Base-by-base conservation (phyloP, 345 rosid species). In the Laguncularia racemosa region DNA sequence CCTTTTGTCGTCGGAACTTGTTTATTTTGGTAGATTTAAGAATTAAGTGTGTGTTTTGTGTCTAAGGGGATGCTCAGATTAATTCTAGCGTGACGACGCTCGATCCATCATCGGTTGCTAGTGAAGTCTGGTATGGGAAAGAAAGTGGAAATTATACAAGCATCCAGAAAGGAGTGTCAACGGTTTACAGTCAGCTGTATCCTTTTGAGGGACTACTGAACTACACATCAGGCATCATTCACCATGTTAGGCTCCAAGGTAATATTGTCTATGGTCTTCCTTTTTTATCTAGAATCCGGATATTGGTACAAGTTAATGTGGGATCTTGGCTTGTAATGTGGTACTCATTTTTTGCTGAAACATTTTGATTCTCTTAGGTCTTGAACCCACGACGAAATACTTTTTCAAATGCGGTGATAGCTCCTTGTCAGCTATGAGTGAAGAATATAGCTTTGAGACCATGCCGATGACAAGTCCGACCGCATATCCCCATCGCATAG, bases 151-250 rank as follows among this genome's bases (percentile, higher is more conserved):
- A 78, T 0, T 84, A 78, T 60, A 20, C 58, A 0, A 58, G 45
- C n/a, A 74, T 66, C 52, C 56, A 11, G 47, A 72, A 43, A 16
- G 88, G 96, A 47, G 63, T 73, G 56, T 81, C 95, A 5, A 62
- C 75, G 20, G 84, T 84, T 65, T 91, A 91, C 20, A 84, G 78
- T 65, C 96, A 91, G 28, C 72, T 88, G 52, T 91, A 85, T 65
- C 88, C 96, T 0, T 91, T 85, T 55, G 69, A 84, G 65, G 98
- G 92, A 16, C 90, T 88, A 26, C 50, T 68, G 56, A 91, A 91
- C 65, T 88, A 88, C 69, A 88, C 95, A 2, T 88, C 96, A 40
- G 85, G 84, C 58, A 82, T 86, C 78, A 86, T 85, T 66, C 95
- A 91, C 71, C 96, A 84, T 73, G 96, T 84, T 14, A 77, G 72